Evolutionary conservation across 2,329 filamentous ascomycete genomes (phyloP).

Genomic region (Orbilia brochopaga): DNA sequence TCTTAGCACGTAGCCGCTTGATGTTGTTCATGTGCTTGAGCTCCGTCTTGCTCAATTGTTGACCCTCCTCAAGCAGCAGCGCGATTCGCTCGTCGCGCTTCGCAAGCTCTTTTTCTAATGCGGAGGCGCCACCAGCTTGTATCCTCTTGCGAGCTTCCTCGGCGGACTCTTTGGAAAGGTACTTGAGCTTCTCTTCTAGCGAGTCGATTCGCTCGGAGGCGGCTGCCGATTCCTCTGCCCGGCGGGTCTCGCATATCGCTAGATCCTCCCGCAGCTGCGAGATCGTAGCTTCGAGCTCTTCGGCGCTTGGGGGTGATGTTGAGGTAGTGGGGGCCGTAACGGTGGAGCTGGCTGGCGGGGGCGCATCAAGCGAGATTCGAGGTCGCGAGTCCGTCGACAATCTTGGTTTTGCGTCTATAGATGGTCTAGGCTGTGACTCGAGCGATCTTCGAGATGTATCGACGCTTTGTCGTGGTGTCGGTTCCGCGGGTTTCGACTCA

Average conservation of each 20-base stretch:
- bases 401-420: constrained; percentile 18
- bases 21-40: constrained; percentile 82
- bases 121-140: constrained; percentile 68
- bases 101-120: constrained; percentile 76
- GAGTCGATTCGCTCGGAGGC: constrained; percentile 91
- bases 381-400: neutral
- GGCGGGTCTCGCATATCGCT: constrained; percentile 64
- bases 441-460: constrained; percentile 32
- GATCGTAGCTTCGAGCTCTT: constrained; percentile 60
- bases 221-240: constrained; percentile 80
- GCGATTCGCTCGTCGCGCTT: constrained; percentile 92
- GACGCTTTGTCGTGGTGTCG: constrained; percentile 21
- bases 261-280: constrained; percentile 62
- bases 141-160: constrained; percentile 75
- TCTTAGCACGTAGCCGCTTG: constrained; percentile 75
- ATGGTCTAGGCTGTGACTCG: constrained; percentile 23
- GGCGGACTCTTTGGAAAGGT: constrained; percentile 78
- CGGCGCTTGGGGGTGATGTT: constrained; percentile 34
- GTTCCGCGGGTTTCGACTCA: constrained; percentile 2
- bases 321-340: constrained; percentile 4
- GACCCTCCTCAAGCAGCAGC: constrained; percentile 87
- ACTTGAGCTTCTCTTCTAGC: constrained; percentile 86
- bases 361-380: constrained; percentile 6
- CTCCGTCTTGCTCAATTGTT: constrained; percentile 83
- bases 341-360: neutral